phyloP scores from a whole-genome alignment of 345 rosid genomes.

The Bruguiera parviflora region DNA sequence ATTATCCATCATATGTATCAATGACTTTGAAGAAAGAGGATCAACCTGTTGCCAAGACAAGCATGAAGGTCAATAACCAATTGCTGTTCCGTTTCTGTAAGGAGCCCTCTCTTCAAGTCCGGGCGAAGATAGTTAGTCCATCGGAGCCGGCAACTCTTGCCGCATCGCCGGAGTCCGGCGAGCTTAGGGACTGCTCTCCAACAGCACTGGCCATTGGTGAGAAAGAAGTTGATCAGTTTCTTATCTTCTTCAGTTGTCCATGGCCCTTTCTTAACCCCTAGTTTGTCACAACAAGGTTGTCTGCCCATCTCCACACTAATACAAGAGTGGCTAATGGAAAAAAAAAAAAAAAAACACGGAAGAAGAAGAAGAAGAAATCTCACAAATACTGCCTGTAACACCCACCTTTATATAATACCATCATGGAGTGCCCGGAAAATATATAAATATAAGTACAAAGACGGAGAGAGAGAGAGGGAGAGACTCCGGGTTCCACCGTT shows the following conservation, averaged over 20 bases:
- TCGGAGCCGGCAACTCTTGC: conserved; percentile 85
- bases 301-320: conserved; percentile 24
- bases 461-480: background rate
- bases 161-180: conserved; percentile 67
- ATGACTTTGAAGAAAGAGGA: background rate
- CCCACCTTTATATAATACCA: conserved; percentile 38
- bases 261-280: conserved; percentile 42
- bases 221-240: conserved; percentile 37
- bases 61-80: conserved; percentile 74
- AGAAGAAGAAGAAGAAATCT: background rate
- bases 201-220: conserved; percentile 36
- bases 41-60: conserved; percentile 72
- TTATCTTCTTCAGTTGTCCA: conserved; percentile 43
- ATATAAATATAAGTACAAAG: background rate
- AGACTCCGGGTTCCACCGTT: conserved; percentile 42
- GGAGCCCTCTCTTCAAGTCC: conserved; percentile 81
- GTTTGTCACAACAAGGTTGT: conserved; percentile 44
- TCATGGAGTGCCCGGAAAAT: background rate
- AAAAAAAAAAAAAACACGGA: too few relatives aligned
- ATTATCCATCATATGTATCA: too few relatives aligned
- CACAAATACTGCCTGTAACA: conserved; percentile 35
- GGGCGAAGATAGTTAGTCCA: conserved; percentile 94
- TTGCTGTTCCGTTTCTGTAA: conserved; percentile 64
- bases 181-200: conserved; percentile 46
- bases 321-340: background rate